phyloP scores from a whole-genome alignment of 2,329 filamentous ascomycete species.

The Trichoderma semiorbis region DNA sequence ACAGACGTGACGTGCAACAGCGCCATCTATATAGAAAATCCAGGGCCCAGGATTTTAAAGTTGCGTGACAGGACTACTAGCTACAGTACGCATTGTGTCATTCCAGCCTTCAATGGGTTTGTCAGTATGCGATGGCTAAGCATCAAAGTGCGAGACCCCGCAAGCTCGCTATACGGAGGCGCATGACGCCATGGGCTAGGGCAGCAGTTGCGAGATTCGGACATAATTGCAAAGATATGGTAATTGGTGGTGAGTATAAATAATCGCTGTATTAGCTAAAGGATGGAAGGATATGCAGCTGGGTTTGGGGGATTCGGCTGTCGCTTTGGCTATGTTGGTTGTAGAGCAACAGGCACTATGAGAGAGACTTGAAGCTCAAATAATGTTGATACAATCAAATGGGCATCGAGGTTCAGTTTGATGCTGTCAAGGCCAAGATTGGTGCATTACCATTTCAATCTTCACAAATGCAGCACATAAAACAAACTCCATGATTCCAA shows the following conservation, averaged over 20 bases:
- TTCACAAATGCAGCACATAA: neutral
- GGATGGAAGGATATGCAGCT: neutral
- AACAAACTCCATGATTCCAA: neutral
- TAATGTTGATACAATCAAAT: neutral
- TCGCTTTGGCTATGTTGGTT: neutral
- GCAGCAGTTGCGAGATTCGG: neutral
- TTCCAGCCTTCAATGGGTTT: neutral
- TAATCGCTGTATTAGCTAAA: too few relatives aligned
- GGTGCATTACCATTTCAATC: neutral
- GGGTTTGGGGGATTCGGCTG: neutral
- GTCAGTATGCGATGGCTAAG: neutral
- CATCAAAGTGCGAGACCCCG: conserved; percentile 3
- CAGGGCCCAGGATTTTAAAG: neutral
- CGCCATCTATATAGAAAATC: neutral
- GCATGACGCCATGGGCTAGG: conserved; percentile 10
- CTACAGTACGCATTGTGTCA: neutral
- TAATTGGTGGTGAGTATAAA: neutral
- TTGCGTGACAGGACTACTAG: neutral
- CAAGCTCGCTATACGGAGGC: conserved; percentile 5
- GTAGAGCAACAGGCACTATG: neutral
- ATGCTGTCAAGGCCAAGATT: neutral
- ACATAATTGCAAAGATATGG: neutral
- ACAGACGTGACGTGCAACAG: neutral
- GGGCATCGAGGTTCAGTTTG: neutral
- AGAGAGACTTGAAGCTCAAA: neutral